A percentile compares a stretch with the other conserved stretches of the same genome.
phyloP scores from a whole-genome alignment of 163 green algal genomes.

The Prototheca wickerhamii region DNA sequence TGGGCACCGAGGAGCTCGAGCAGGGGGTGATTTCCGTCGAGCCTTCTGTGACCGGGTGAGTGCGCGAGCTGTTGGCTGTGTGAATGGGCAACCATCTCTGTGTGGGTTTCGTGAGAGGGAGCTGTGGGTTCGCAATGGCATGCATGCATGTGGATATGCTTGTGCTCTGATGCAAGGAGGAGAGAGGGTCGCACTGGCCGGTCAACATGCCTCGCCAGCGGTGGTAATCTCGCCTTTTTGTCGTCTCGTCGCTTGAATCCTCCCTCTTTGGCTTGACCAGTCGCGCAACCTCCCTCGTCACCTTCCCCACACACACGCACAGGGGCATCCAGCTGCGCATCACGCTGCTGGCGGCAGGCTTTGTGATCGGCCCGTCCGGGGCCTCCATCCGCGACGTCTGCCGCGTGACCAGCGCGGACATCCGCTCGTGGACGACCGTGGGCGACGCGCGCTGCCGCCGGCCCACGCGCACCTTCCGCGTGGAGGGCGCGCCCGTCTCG shows the following conservation, averaged over 20 bases:
- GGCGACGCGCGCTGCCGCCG: conserved; percentile 12
- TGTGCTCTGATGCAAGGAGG: too few relatives aligned
- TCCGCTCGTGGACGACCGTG: conserved; percentile 69
- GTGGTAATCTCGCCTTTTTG: too few relatives aligned
- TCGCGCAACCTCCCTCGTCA: neutral
- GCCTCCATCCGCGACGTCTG: conserved; percentile 67
- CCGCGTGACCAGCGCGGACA: conserved; percentile 52
- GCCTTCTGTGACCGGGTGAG: neutral
- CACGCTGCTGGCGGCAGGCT: conserved; percentile 83
- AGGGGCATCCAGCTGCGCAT: conserved; percentile 19
- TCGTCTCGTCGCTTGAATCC: too few relatives aligned
- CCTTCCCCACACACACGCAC: neutral
- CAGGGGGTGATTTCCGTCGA: neutral
- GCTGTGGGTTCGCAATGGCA: too few relatives aligned
- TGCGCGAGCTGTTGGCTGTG: neutral
- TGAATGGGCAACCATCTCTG: too few relatives aligned
- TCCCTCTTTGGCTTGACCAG: too few relatives aligned
- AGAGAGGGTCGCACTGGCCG: too few relatives aligned
- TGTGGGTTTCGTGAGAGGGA: too few relatives aligned
- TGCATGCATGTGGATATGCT: too few relatives aligned
- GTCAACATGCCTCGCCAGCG: too few relatives aligned
- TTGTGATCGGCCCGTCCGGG: conserved; percentile 74
- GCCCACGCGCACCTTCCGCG: conserved; percentile 43
- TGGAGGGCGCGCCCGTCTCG: conserved; percentile 20
- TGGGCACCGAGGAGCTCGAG: conserved; percentile 1